Percentiles rank a stretch among this genome's conserved stretches.
phyloP scores from a whole-genome alignment of 805 yeast species.

The Henningerozyma blattae region DNA sequence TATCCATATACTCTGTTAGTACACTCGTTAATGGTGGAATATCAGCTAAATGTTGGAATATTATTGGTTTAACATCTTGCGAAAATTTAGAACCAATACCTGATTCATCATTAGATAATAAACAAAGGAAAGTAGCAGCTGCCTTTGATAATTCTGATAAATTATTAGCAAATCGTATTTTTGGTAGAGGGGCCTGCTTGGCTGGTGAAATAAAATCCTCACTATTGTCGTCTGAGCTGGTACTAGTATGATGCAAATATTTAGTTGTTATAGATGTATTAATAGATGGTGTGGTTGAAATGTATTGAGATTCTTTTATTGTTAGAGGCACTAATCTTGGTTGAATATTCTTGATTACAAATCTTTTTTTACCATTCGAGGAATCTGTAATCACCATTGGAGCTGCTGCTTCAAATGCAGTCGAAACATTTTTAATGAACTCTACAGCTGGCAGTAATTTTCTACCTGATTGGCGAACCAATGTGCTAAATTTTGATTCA shows the following conservation, averaged over 20 bases:
- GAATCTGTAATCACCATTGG: constrained; percentile 81
- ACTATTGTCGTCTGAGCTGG: background rate
- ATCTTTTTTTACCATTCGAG: constrained; percentile 57
- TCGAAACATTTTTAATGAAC: constrained; percentile 85
- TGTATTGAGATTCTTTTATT: constrained; percentile 30
- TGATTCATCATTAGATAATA: constrained; percentile 21
- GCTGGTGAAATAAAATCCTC: constrained; percentile 8
- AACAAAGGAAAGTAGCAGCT: constrained; percentile 21
- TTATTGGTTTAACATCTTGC: constrained; percentile 18
- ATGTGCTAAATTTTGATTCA: constrained; percentile 70
- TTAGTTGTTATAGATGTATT: too few species aligned
- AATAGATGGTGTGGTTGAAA: background rate
- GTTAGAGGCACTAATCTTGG: constrained; percentile 59
- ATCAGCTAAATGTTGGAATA: constrained; percentile 21
- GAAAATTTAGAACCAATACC: constrained; percentile 20
- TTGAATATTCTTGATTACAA: constrained; percentile 87
- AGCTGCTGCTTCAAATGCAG: constrained; percentile 75
- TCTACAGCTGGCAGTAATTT: constrained; percentile 88
- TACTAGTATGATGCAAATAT: background rate
- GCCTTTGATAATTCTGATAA: constrained; percentile 24
- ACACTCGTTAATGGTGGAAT: constrained; percentile 22
- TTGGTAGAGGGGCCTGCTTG: constrained; percentile 17
- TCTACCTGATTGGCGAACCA: constrained; percentile 32
- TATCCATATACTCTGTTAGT: constrained; percentile 23
- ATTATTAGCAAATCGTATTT: constrained; percentile 16